phyloP scores from a whole-genome alignment of 1,284 basidiomycete species.

The Tilletiopsis washingtonensis region DNA sequence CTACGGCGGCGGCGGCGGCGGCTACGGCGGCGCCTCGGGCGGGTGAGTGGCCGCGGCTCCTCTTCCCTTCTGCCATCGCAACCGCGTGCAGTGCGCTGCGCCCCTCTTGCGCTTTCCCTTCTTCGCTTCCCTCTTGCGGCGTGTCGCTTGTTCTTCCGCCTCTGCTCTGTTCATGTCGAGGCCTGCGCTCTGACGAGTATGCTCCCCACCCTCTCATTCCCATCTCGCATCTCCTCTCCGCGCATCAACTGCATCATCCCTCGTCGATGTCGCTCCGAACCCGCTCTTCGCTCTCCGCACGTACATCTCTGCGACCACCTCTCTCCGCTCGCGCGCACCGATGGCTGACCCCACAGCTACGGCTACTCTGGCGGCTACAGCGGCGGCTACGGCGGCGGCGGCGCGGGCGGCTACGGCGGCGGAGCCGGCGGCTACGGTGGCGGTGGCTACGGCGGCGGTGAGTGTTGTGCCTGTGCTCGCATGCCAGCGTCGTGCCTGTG shows the following conservation, averaged over 20 bases:
- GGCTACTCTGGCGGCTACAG: constrained; percentile 1
- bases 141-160: too few species aligned
- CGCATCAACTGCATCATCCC: not conserved
- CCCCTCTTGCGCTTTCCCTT: too few species aligned
- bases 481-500: not conserved
- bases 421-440: constrained; percentile 16
- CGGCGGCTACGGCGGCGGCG: constrained; percentile 1
- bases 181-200: not conserved
- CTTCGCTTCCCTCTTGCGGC: too few species aligned
- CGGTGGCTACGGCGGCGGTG: constrained; percentile 7
- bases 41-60: not conserved
- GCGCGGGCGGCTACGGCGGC: constrained; percentile 12
- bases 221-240: not conserved
- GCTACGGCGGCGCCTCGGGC: not conserved
- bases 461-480: not conserved
- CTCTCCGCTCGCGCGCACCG: too few species aligned
- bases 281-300: not conserved
- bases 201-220: not conserved
- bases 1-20: constrained; percentile 4
- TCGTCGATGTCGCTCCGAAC: not conserved
- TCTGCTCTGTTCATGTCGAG: not conserved
- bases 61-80: too few species aligned
- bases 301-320: too few species aligned
- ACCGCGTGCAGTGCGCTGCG: too few species aligned
- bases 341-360: not conserved